Base-by-base conservation (phyloP, 2,329 filamentous ascomycete genomes). In the Calonectria naviculata region DNA sequence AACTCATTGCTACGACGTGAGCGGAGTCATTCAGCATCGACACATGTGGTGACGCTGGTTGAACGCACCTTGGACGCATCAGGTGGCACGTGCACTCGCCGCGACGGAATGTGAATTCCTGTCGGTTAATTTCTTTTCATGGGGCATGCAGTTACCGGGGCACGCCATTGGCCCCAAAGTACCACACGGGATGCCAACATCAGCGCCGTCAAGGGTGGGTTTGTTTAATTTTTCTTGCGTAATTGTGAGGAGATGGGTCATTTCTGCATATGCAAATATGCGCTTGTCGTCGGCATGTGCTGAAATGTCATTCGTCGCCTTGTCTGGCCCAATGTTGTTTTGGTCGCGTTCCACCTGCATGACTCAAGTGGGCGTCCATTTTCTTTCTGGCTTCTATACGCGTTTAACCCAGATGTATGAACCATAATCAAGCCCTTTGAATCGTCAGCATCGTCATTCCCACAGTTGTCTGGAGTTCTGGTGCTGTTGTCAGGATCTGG, bases 91-190 rank as follows among this genome's bases (percentile, higher is more conserved):
- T 26, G 21, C 42, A n/a, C 42, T 34, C 52, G 31, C 52, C 19
- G 26, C n/a, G 52, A 36, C 34, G 52, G 52, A 58, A 58, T 58
- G 52, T 58, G 52, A 58, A 58, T 58, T 58, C 52, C 52, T 58
- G 52, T 26, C 52, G 52, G 52, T 26, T 58, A 58, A 58, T 58
- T 58, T 58, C 52, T 58, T 58, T 15, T 38, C 13, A 19, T 12
- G 13, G 21, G 6, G 21, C 31, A 38, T 38, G 52, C 52, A 58
- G 10, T 19, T 58, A 58, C 4, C 52, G 52, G 52, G 52, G 21
- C 13, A 58, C 34, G 7, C 34, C 21, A 58, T 10, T 38, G 19
- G 34, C 31, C 31, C 21, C 21, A 36, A 58, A 58, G 31, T 13
- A 38, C 31, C 13, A 17, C n/a, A 8, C 15, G 34, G 21, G 36